Base-by-base conservation (phyloP, 768 basidiomycete genomes). In the Lepiota brunneoincarnata region DNA sequence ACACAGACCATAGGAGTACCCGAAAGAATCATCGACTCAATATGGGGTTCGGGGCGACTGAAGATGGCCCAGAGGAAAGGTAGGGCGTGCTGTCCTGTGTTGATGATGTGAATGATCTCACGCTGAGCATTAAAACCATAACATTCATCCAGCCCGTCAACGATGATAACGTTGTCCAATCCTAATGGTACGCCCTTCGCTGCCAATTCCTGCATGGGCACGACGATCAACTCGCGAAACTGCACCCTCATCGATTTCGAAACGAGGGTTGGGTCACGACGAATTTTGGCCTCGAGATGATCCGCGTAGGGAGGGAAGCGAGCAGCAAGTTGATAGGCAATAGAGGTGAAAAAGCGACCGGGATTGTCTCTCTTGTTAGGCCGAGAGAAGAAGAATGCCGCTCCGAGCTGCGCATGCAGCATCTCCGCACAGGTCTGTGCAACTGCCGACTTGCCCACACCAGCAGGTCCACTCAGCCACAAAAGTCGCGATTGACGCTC, bases 111-210 rank as follows among this genome's bases (percentile, higher is more conserved):
- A 3, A 68, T 4, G 12, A 66, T 48, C 4, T 56, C 41, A 9
- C 31, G n/a, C 31, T 63, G 62, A 9, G 49, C 23, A 4, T 51
- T 42, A 18, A 48, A 17, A 4, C 57, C 55, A 9, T 54, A 15
- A 46, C 65, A 69, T 56, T 70, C 67, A 44, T 70, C 68, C 9
- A 71, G 54, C 4, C 62, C 67, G 51, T 69, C 68, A 23, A 66
- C 55, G 21, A 68, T 50, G 12, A 66, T 15, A 11, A 34, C 28
- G 4, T 11, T 10, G 21, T 36, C 51, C 14, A 14, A 3, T 14
- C 9, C 14, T 1, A 43, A 20, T 2, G 15, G 12, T 14, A 11
- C 20, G 5, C 41, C 42, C 2, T 43, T 11, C 18, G 4, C 18
- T 2, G 2, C 23, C 10, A 35, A n/a, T 17, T 43, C 31, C 18